Evolutionary conservation across 2,329 filamentous ascomycete species (phyloP), one percentile per base, ranked within the genome.

Genomic region (Phialocephala subalpina): DNA sequence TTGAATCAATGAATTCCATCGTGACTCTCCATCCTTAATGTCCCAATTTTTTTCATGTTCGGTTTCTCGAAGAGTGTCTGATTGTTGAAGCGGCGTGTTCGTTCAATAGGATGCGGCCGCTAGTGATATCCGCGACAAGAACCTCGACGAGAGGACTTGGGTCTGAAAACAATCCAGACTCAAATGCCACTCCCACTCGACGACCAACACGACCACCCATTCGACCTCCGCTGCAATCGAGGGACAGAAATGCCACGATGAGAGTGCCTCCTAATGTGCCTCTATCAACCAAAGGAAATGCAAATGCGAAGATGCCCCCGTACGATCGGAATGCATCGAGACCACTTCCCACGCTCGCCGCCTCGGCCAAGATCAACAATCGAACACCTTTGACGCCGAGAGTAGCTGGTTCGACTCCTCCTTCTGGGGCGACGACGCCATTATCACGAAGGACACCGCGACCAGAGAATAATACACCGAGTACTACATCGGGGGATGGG

Each of bases 281-380:
- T 59, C 62, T 72, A 42, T 66, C 64, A 53, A 62, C 70, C 22
- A 75, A 70, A 62, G 68, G 70, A 60, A 76, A 73, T 70, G 66
- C 70, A 40, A 77, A 74, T 71, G 66, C 70, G 49, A 77, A 74
- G 60, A 77, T 82, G 76, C 82, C 86, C 78, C 80, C 78, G 76
- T 82, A 86, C 79, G 85, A 83, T 80, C 82, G 81, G 60, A 81
- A 80, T 79, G 78, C 77, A 77, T 82, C 81, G 75, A 74, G 83
- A 80, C 70, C 84, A 9, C 29, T 33, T 81, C 91, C 92, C 61
- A 86, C 88, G 66, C 87, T 94, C 73, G 86, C 84, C 77, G 84
- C 90, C 69, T 82, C 87, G 55, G 87, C 84, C 56, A 83, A 89
- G 85, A 53, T 67, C 22, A 80, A 81, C 49, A 80, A 78, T 68